Percentiles rank a stretch among this genome's conserved stretches.
Conservation (phyloP, 495 filamentous ascomycete species). For the Trichoderma gamsii region DNA sequence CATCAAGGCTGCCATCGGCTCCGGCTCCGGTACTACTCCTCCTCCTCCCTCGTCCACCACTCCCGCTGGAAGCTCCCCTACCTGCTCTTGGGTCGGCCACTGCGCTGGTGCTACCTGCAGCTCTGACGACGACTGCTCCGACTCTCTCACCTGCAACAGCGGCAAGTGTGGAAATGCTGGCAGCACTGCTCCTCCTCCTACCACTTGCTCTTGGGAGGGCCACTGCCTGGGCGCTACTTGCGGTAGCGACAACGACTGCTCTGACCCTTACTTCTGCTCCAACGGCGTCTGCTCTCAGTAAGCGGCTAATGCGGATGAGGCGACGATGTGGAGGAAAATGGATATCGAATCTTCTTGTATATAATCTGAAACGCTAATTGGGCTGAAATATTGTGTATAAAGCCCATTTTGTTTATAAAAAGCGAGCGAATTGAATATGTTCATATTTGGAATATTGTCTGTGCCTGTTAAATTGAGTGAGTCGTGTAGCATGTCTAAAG, state of each 20-base stretch:
- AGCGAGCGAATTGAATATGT: not conserved
- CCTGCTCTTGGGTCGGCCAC: constrained; percentile 7
- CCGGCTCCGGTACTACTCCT: not conserved
- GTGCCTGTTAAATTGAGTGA: not conserved
- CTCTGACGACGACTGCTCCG: constrained; percentile 6
- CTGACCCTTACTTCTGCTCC: not conserved
- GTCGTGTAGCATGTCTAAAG: not conserved
- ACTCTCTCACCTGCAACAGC: constrained; percentile 6
- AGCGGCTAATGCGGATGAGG: not conserved
- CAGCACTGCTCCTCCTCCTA: not conserved
- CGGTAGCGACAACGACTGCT: not conserved
- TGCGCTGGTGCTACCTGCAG: constrained; percentile 8
- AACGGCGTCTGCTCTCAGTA: constrained; percentile 7
- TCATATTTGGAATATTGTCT: not conserved
- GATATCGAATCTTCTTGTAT: not conserved
- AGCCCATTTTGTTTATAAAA: not conserved
- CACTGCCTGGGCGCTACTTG: constrained; percentile 7
- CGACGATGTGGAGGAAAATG: not conserved
- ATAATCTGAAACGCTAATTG: not conserved
- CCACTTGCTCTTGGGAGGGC: constrained; percentile 2
- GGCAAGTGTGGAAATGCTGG: not conserved
- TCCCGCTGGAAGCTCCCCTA: not conserved
- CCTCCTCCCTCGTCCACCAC: not conserved
- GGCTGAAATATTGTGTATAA: not conserved
- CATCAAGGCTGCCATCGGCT: constrained; percentile 4